Evolutionary conservation across 1,139 yeast species (phyloP).

Genomic region (Magnusiomyces suaveolens): DNA sequence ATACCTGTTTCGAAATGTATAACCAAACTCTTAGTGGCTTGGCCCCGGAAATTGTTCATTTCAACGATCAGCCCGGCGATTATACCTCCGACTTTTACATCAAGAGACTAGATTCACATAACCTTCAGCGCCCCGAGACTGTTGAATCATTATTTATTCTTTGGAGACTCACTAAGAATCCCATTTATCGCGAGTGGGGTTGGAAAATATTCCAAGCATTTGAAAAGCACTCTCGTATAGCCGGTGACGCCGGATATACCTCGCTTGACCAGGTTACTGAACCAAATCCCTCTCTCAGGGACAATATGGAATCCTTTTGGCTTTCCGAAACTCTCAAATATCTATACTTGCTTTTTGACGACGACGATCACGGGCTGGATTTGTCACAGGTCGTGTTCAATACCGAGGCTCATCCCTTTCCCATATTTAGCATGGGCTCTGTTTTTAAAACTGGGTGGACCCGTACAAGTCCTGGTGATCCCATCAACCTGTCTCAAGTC

Average conservation of each 20-base stretch:
- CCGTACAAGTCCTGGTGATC: slow-evolving; percentile 10
- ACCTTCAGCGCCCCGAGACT: slow-evolving; percentile 88
- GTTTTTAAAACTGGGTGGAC: slow-evolving; percentile 59
- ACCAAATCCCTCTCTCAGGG: slow-evolving; percentile 44
- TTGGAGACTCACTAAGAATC: slow-evolving; percentile 72
- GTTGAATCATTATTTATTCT: slow-evolving; percentile 79
- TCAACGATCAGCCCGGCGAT: slow-evolving; percentile 40
- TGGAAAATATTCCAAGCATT: slow-evolving; percentile 74
- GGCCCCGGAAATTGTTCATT: slow-evolving; percentile 81
- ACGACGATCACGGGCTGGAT: slow-evolving; percentile 60
- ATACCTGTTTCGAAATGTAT: slow-evolving; percentile 80
- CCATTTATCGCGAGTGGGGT: slow-evolving; percentile 82
- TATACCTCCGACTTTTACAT: slow-evolving; percentile 47
- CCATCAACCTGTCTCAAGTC: neutral
- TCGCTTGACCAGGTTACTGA: slow-evolving; percentile 56
- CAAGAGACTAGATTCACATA: slow-evolving; percentile 66
- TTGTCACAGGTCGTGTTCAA: slow-evolving; percentile 75
- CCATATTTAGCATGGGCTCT: slow-evolving; percentile 50
- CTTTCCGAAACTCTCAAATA: slow-evolving; percentile 87
- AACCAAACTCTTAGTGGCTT: slow-evolving; percentile 66
- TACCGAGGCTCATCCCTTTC: slow-evolving; percentile 81
- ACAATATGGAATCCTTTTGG: slow-evolving; percentile 92
- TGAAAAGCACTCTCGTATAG: slow-evolving; percentile 46
- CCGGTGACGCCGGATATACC: slow-evolving; percentile 53
- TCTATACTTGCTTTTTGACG: slow-evolving; percentile 67